These are phyloP conservation scores for Candida methanosorbosa DNA, from an alignment of 805 yeast genomes.

Conservation along the genomic window DNA sequence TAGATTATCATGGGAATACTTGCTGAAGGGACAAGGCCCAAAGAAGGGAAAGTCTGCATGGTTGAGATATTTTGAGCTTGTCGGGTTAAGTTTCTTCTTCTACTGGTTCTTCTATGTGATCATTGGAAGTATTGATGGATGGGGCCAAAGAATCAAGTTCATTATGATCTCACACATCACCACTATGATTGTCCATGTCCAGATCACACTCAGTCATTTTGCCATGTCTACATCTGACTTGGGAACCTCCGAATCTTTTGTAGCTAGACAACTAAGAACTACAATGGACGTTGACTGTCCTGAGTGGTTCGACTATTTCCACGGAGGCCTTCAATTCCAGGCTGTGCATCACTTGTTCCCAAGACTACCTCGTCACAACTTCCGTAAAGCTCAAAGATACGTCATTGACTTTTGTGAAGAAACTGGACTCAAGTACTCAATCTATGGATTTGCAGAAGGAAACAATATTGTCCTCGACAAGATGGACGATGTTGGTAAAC, in stretches of 20 bases:
- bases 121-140: constrained; percentile 43
- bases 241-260: constrained; percentile 72
- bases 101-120: constrained; percentile 77
- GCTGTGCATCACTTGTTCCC: constrained; percentile 89
- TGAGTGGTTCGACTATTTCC: constrained; percentile 82
- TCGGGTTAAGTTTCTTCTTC: constrained; percentile 59
- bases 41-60: constrained; percentile 76
- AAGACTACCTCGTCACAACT: constrained; percentile 79
- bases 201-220: constrained; percentile 81
- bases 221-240: constrained; percentile 90
- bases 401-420: constrained; percentile 69
- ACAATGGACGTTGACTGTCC: constrained; percentile 97
- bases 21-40: constrained; percentile 73
- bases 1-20: constrained; percentile 70
- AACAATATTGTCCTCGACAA: constrained; percentile 62
- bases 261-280: constrained; percentile 74
- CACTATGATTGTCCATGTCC: constrained; percentile 91
- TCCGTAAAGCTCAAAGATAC: constrained; percentile 62
- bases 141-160: constrained; percentile 46
- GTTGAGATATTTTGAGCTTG: constrained; percentile 72
- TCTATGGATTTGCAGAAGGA: constrained; percentile 78
- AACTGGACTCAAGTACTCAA: constrained; percentile 71
- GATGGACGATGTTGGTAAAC: constrained; percentile 69
- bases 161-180: constrained; percentile 68
- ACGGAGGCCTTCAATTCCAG: constrained; percentile 90